Evolutionary conservation across 192 early-diverging fungal species (phyloP), one percentile per base, ranked within the genome.

Genomic region (Coemansia pectinata): DNA sequence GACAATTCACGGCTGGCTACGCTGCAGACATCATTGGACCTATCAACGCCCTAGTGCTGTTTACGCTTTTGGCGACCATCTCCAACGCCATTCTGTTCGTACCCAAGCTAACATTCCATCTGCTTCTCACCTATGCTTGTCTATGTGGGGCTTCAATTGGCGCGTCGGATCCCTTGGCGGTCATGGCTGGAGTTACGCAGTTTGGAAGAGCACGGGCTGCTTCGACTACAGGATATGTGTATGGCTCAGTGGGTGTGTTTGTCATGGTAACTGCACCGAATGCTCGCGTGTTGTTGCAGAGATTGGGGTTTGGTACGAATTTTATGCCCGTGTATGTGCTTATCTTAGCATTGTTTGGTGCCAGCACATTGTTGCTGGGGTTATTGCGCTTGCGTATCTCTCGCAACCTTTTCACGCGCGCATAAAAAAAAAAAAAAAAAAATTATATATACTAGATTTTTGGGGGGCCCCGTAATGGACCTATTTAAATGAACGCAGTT

Each of bases 91-190:
- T 84, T 1, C 53, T 84, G 44, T 84, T 84, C 38, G 48, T 78
- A 8, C 77, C 81, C 3, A 8, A 27, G 4, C 57, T 84, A 10
- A 33, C 66, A 1, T 73, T 84, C 50, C 73, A 58, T 4, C 9
- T 78, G 15, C 65, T 84, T 11, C 36, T 84, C n/a, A 52, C 47
- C 0, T 84, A 84, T 12, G 73, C 76, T 0, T 84, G 81, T 45
- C 23, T 84, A 8, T 84, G 81, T 19, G 81, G 81, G 14, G 68
- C 65, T 1, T 78, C 81, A 0, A 78, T 78, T 33, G 81, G 81
- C 0, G 81, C 81, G 0, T 57, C 73, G 0, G 76, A 84, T 40
- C 81, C 77, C 21, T 19, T 84, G 70, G 68, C 81, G 4, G 73
- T 78, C 8, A 84, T 84, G 14, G 73, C 76, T 0, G 71, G 70